Conservation (phyloP, 352 stramenopile species). For the Pythium coloratum region DNA sequence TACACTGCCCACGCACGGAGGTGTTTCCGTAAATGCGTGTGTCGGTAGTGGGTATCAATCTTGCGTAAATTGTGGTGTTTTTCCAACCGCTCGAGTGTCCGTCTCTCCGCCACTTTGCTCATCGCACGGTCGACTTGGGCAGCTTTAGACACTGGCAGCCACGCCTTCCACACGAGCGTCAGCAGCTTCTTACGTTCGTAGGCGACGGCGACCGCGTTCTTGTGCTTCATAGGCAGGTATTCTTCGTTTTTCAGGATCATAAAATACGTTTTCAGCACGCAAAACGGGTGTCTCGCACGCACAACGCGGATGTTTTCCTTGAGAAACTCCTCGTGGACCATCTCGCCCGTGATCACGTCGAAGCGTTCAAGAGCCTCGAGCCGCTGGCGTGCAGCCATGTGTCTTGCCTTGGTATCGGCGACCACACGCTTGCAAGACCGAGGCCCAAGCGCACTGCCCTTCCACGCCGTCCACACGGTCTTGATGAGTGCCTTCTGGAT, state of each 20-base stretch:
- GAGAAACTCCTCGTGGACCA: slow-evolving; percentile 79
- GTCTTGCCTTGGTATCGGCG: slow-evolving; percentile 41
- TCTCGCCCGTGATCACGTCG: slow-evolving; percentile 68
- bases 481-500: slow-evolving; percentile 45
- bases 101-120: slow-evolving; percentile 42
- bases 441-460: slow-evolving; percentile 46
- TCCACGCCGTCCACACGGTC: slow-evolving; percentile 53
- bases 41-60: slow-evolving; percentile 66
- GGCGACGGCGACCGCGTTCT: slow-evolving; percentile 31
- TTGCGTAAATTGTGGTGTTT: slow-evolving; percentile 69
- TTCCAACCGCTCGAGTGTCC: slow-evolving; percentile 67
- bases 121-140: slow-evolving; percentile 64
- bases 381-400: slow-evolving; percentile 46
- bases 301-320: slow-evolving; percentile 75
- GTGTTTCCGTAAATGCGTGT: slow-evolving; percentile 50
- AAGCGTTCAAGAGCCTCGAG: slow-evolving; percentile 67
- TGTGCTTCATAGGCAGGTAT: slow-evolving; percentile 48
- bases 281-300: slow-evolving; percentile 31
- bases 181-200: slow-evolving; percentile 42
- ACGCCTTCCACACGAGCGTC: slow-evolving; percentile 33
- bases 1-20: slow-evolving; percentile 53
- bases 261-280: slow-evolving; percentile 55
- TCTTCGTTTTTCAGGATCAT: slow-evolving; percentile 40
- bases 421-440: slow-evolving; percentile 58
- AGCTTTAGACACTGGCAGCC: slow-evolving; percentile 49